phyloP scores from a whole-genome alignment of 2,329 filamentous ascomycete species.

The Teratosphaeria viscida region DNA sequence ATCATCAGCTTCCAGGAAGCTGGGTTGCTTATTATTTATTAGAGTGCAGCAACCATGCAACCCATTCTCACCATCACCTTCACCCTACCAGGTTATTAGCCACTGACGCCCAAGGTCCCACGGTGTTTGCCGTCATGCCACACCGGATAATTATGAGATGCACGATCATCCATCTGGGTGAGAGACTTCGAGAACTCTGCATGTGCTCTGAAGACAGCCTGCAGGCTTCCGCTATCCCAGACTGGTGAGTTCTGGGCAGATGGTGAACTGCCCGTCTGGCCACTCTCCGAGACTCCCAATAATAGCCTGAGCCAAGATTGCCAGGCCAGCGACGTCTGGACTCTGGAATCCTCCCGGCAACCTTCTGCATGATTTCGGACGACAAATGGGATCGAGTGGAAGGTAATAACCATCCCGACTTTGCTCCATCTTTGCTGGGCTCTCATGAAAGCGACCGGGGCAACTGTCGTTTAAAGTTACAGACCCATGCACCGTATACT shows the following conservation, averaged over 20 bases:
- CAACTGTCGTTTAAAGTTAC: too few species aligned
- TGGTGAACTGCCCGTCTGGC: neutral
- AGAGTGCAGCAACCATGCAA: neutral
- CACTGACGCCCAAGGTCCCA: neutral
- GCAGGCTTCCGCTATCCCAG: neutral
- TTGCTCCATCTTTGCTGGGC: neutral
- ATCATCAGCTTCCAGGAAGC: neutral
- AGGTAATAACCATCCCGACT: too few species aligned
- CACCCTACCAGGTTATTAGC: neutral
- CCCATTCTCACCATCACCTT: neutral
- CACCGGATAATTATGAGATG: neutral
- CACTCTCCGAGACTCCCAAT: neutral
- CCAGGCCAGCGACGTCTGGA: neutral
- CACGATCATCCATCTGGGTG: neutral
- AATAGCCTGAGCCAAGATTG: neutral
- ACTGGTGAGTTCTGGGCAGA: too few species aligned
- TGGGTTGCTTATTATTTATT: neutral
- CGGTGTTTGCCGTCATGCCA: neutral
- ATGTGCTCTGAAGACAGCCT: neutral
- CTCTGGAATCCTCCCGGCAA: neutral
- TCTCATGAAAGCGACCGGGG: neutral
- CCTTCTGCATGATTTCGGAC: too few species aligned
- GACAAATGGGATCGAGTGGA: too few species aligned
- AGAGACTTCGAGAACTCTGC: neutral
- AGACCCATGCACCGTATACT: too few species aligned